Evolutionary conservation across 768 basidiomycete genomes (phyloP).

Genomic region (Pleurotus djamor): DNA sequence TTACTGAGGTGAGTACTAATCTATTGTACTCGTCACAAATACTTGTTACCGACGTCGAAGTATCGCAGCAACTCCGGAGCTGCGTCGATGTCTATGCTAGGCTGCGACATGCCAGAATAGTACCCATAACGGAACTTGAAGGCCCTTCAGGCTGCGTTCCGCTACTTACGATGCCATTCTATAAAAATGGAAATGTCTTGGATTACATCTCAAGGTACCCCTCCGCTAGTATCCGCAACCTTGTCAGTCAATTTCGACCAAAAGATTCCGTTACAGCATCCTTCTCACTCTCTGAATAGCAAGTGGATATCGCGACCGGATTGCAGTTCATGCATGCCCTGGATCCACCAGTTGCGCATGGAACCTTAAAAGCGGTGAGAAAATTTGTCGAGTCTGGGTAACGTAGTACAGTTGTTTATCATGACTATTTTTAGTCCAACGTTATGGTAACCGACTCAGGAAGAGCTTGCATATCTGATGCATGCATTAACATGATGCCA

Average conservation of each 20-base stretch:
- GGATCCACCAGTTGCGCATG: conserved; percentile 2
- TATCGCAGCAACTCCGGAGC: background rate
- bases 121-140: background rate
- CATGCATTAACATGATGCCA: conserved; percentile 4
- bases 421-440: background rate
- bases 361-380: background rate
- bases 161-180: background rate
- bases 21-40: background rate
- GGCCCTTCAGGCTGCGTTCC: background rate
- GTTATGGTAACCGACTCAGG: background rate
- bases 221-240: background rate
- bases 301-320: background rate
- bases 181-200: background rate
- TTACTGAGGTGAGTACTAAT: background rate
- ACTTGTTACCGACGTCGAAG: too few relatives aligned
- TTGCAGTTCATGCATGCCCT: background rate
- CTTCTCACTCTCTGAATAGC: background rate
- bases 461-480: background rate
- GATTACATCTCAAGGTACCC: background rate
- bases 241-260: background rate
- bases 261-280: background rate
- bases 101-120: background rate
- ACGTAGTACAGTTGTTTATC: background rate
- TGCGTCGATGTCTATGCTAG: background rate
- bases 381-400: background rate